Evolutionary conservation across 2,329 filamentous ascomycete genomes (phyloP), one percentile per base, ranked within the genome.

Genomic region (Arthroderma uncinatum): DNA sequence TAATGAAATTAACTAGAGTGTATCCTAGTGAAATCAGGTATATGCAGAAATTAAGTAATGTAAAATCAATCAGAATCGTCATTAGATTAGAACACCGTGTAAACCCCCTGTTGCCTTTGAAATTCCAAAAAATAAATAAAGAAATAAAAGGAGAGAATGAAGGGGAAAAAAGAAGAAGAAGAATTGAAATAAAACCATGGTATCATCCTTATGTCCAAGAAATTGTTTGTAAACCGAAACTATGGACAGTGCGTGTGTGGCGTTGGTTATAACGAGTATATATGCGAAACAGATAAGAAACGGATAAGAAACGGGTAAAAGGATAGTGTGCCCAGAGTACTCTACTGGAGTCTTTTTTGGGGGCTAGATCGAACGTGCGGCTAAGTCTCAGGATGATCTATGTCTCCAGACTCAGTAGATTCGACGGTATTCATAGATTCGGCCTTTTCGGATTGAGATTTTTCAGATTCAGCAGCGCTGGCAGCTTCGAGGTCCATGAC

Each of bases 401-500:
- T 39, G 14, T 39, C 10, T 12, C n/a, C 36, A 10, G 36, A 12
- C 36, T 39, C 36, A 4, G 36, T 4, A 4, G 3, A 39, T 5
- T 39, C 36, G 36, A n/a, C 6, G 7, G 36, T 39, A 39, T 39
- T 16, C 10, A 16, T 39, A n/a, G 36, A 39, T 12, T 39, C 36
- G 8, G n/a, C 36, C 2, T 39, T 39, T 16, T 39, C 36, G 14
- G 10, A 39, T 21, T 28, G 16, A 2, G 36, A 16, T 12, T 48
- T 28, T 3, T 48, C 44, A 1, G 44, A 6, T 2, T 25, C 5
- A 16, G 42, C 21, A 1, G 44, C 12, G 10, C 44, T 21, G 12
- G 23, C 44, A n/a, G 44, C 44, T 47, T 60, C 59, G 14, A 60
- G 34, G 10, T 42, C 23, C 40, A 57, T 48, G 16, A 60, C 56